Conservation (phyloP, 495 filamentous ascomycete species). For the Annulohypoxylon nitens region DNA sequence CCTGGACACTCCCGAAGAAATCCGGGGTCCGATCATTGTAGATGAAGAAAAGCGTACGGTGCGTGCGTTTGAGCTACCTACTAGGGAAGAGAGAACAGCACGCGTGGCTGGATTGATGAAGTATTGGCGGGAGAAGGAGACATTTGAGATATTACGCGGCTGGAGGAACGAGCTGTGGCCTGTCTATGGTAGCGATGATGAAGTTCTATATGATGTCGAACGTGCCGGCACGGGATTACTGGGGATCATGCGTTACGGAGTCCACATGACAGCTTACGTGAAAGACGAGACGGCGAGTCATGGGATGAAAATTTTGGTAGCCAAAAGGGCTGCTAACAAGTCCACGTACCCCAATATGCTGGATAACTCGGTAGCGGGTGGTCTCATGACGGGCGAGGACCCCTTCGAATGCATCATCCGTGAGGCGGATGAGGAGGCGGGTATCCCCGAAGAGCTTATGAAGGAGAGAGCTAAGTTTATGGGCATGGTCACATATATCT, state of each 20-base stretch:
- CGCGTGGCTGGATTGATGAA: constrained; percentile 69
- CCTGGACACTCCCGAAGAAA: constrained; percentile 54
- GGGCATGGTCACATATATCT: constrained; percentile 87
- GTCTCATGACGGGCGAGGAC: constrained; percentile 81
- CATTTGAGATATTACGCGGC: constrained; percentile 79
- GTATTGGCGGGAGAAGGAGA: constrained; percentile 71
- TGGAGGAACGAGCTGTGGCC: constrained; percentile 94
- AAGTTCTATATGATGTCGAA: constrained; percentile 82
- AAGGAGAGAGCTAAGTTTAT: constrained; percentile 65
- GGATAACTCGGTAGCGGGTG: constrained; percentile 95
- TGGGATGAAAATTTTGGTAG: constrained; percentile 86
- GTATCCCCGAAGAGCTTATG: constrained; percentile 79
- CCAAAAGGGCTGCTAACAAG: constrained; percentile 79
- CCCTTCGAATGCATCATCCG: constrained; percentile 84
- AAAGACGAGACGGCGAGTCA: constrained; percentile 59
- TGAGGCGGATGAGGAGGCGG: constrained; percentile 91
- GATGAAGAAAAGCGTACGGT: constrained; percentile 64
- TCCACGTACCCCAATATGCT: constrained; percentile 88
- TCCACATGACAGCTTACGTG: constrained; percentile 87
- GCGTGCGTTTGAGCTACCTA: constrained; percentile 62
- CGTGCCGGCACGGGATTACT: constrained; percentile 83
- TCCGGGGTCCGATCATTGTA: constrained; percentile 68
- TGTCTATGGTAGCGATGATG: constrained; percentile 73
- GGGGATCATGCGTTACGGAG: constrained; percentile 87
- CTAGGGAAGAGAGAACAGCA: constrained; percentile 69